Evolutionary conservation across 2,329 filamentous ascomycete genomes (phyloP), one percentile per base, ranked within the genome.

Genomic region (Xylaria sp.): DNA sequence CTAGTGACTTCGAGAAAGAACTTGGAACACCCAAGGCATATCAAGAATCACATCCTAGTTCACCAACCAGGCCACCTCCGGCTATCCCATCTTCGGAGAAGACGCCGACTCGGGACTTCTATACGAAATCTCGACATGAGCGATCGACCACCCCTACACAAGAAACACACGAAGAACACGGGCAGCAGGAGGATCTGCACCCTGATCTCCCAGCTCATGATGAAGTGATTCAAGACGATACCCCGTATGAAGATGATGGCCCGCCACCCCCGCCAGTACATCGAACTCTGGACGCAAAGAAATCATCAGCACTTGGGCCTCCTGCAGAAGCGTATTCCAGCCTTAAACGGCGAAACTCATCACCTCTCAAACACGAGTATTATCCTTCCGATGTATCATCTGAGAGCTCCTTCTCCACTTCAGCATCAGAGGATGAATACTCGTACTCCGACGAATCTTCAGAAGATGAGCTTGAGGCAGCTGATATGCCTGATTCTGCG

Each of bases 281-380:
- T 69, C 79, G 84, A 40, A 83, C 72, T 8, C 71, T 80, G 4
- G 74, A 71, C 48, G 74, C 76, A 46, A 75, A 79, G 67, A 74
- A 79, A 63, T 64, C 77, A 66, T 70, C 73, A 49, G 72, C 65
- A 74, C 79, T 71, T 77, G 79, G 62, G 58, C 81, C 73, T 67
- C 87, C 74, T 72, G 80, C 72, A 71, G 88, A 79, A 69, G 75
- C 68, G 70, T 79, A 64, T 67, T 74, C 74, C 66, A 82, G 75
- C 75, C 67, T 86, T 21, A 85, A 89, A 72, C 87, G 93, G 44
- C 87, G 93, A 17, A 90, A 88, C 1, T 98, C 95, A 0, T 99
- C 95, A 1, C 95, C 95, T 0, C 81, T 99, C 51, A 99, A 99
- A 79, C 94, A 98, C 73, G 94, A 99, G 77, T 99, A 97, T 71